A percentile compares a stretch with the other conserved stretches of the same genome.
phyloP scores from a whole-genome alignment of 2,329 filamentous ascomycete species.

The Apiospora koreana region DNA sequence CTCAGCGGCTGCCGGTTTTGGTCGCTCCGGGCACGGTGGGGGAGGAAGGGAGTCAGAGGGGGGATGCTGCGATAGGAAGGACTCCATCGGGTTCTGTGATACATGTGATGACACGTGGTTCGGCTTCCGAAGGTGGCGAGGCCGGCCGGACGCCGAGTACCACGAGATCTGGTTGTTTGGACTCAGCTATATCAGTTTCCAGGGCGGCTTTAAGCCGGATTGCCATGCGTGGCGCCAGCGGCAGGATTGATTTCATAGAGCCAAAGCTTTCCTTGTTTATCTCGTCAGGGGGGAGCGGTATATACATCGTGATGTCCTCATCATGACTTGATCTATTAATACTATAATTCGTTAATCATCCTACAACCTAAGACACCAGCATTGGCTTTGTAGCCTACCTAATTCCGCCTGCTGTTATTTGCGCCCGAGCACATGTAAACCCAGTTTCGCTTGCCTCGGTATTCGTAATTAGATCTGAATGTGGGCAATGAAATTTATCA shows the following conservation, averaged over 20 bases:
- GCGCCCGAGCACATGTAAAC: not conserved
- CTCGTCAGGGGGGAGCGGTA: not conserved
- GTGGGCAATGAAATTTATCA: not conserved
- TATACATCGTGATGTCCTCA: not conserved
- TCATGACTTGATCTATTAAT: not conserved
- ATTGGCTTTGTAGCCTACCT: not conserved
- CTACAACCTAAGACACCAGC: not conserved
- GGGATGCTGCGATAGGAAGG: slow-evolving; percentile 7
- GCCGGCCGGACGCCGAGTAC: slow-evolving; percentile 6
- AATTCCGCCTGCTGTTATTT: not conserved
- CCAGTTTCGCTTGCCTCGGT: not conserved
- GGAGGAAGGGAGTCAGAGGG: not conserved
- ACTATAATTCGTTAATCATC: not conserved
- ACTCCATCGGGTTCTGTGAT: slow-evolving; percentile 12
- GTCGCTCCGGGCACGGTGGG: not conserved
- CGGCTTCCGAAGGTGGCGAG: slow-evolving; percentile 10
- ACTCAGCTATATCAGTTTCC: slow-evolving; percentile 11
- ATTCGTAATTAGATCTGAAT: not conserved
- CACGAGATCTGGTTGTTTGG: slow-evolving; percentile 13
- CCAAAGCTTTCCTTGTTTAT: not conserved
- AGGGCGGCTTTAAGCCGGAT: slow-evolving; percentile 11
- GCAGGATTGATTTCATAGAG: not conserved
- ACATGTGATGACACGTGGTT: slow-evolving; percentile 12
- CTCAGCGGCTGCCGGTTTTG: not conserved
- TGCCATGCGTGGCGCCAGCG: slow-evolving; percentile 8